A percentile compares a stretch with the other conserved stretches of the same genome.
Conservation (phyloP, 805 yeast species). For the Grigorovia humatica region DNA sequence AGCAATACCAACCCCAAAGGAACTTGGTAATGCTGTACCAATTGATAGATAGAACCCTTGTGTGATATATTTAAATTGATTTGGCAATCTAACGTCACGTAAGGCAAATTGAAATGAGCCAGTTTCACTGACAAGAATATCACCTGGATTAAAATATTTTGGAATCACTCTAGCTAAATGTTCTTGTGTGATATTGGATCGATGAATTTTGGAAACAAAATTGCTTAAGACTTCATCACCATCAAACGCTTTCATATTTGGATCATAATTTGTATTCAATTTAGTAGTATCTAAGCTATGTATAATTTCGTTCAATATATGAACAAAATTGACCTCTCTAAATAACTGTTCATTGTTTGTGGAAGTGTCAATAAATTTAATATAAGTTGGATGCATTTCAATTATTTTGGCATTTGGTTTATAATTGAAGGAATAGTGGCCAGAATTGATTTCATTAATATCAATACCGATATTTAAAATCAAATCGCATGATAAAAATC, state of each 20-base stretch:
- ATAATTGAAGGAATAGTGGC: slow-evolving; percentile 46
- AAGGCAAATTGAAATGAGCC: slow-evolving; percentile 75
- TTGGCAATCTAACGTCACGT: slow-evolving; percentile 56
- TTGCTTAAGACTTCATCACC: slow-evolving; percentile 11
- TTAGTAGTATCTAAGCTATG: slow-evolving; percentile 26
- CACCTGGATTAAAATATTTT: slow-evolving; percentile 45
- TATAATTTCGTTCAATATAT: slow-evolving; percentile 39
- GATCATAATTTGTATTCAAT: slow-evolving; percentile 15
- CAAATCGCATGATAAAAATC: slow-evolving; percentile 50
- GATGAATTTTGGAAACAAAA: slow-evolving; percentile 4
- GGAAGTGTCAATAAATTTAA: slow-evolving; percentile 34
- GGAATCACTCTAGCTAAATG: slow-evolving; percentile 34
- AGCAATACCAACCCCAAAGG: slow-evolving; percentile 75
- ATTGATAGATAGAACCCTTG: slow-evolving; percentile 78
- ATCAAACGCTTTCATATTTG: slow-evolving; percentile 16
- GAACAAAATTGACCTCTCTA: slow-evolving; percentile 38
- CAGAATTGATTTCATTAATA: slow-evolving; percentile 59
- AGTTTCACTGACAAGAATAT: slow-evolving; percentile 69
- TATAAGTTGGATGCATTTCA: slow-evolving; percentile 43
- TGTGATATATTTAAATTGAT: slow-evolving; percentile 40
- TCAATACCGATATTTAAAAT: slow-evolving; percentile 62
- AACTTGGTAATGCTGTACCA: slow-evolving; percentile 81
- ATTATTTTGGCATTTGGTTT: slow-evolving; percentile 34
- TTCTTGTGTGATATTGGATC: slow-evolving; percentile 39
- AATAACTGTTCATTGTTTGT: slow-evolving; percentile 19